Base-by-base conservation (phyloP, 345 rosid species). In the Euphorbia peplus region DNA sequence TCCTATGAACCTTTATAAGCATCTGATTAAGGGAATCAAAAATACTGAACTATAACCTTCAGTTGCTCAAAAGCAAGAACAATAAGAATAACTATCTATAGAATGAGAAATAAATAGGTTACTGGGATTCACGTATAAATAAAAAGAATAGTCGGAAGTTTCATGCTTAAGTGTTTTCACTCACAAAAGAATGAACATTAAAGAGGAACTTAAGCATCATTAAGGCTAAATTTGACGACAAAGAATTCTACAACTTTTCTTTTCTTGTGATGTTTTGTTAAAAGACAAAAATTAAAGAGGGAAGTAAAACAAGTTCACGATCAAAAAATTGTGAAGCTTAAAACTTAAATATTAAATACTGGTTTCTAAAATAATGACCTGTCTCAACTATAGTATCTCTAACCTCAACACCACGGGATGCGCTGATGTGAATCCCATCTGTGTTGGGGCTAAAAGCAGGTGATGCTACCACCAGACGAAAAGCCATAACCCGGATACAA, bases 341-440 rank as follows among this genome's bases (percentile, higher is more conserved):
- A 63, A 66, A 28, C 41, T 15, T 30, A 41, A 63, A 66, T 25
- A 63, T 15, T 35, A 63, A 21, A 56, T 42, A 26, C 55, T 42
- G 39, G 51, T 65, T 69, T 63, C 65, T 32, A 48, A 70, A 18
- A 26, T 53, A 41, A 68, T 69, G 63, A 89, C 98, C 95, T 79
- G 98, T 93, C 74, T 81, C 65, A 42, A 93, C 83, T 1, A 80
- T 73, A 59, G 83, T 72, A 73, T 89, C 74, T 70, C 75, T 82
- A 37, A 91, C 71, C 58, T 70, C 67, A 60, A 93, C 85, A 69
- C 88, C 86, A 50, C 79, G 89, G 67, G 96, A 89, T 65, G 81
- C 75, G 71, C 95, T 91, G 25, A 93, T 78, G 66, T 91, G 98
- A 70, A 91, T 84, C 62, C 98, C 98, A 81, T 93, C 98, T 0